Conservation (phyloP, 257 asterid species). For the Primulina tabacum region DNA sequence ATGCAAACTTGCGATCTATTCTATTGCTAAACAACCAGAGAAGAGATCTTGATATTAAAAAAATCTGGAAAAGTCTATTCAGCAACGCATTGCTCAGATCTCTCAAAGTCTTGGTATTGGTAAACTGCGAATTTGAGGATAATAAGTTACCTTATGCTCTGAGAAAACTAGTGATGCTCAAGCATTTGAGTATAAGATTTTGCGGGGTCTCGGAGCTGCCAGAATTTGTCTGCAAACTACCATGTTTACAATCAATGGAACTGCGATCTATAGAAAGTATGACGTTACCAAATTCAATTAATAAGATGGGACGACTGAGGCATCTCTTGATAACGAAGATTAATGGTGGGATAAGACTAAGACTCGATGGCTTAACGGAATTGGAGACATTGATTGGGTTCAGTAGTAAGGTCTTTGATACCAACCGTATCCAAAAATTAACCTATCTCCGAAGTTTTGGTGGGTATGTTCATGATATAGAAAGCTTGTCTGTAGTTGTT, state of each 20-base stretch:
- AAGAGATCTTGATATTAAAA: background rate
- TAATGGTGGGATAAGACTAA: background rate
- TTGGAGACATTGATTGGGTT: conserved; percentile 14
- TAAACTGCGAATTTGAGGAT: background rate
- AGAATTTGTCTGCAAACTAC: background rate
- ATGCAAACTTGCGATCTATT: background rate
- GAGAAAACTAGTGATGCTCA: conserved; percentile 15
- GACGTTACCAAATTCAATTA: background rate
- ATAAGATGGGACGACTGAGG: conserved; percentile 21
- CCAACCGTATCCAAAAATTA: background rate
- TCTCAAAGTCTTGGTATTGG: conserved; percentile 8
- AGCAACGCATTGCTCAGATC: background rate
- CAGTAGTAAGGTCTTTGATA: background rate
- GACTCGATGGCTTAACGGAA: conserved; percentile 8
- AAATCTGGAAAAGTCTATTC: background rate
- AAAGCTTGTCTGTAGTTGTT: too few species aligned
- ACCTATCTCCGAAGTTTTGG: too few species aligned
- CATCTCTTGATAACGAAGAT: background rate
- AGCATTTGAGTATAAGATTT: background rate
- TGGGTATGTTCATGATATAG: too few species aligned
- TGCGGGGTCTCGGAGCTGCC: conserved; percentile 2
- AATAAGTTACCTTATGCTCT: background rate
- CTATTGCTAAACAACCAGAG: background rate
- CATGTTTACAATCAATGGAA: conserved; percentile 10
- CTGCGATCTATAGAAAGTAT: rapidly evolving